phyloP scores from a whole-genome alignment of 768 basidiomycete species.

The Multifurca ochricompacta region DNA sequence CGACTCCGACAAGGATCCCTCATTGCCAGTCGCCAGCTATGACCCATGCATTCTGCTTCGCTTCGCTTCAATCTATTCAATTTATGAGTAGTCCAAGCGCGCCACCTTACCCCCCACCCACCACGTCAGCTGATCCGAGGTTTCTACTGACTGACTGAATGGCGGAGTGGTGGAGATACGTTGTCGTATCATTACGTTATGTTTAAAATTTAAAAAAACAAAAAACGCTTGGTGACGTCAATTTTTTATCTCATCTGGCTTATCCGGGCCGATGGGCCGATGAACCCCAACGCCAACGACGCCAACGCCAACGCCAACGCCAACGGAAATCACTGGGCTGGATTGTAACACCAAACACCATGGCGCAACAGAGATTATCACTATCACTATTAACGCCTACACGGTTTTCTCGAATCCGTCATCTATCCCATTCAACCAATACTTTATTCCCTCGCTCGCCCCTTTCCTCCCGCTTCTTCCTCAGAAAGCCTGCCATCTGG shows the following conservation, averaged over 20 bases:
- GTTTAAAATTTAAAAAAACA: background rate
- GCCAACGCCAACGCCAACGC: too few relatives aligned
- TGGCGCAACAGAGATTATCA: conserved; percentile 27
- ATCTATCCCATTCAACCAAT: conserved; percentile 24
- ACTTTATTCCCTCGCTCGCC: conserved; percentile 30
- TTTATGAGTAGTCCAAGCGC: background rate
- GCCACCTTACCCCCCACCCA: background rate
- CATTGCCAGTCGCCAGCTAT: background rate
- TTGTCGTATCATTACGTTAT: conserved; percentile 1
- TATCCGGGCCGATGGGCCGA: too few relatives aligned
- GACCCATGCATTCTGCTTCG: background rate
- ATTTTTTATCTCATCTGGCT: too few relatives aligned
- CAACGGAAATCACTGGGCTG: too few relatives aligned
- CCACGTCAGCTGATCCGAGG: conserved; percentile 13
- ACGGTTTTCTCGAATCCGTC: conserved; percentile 20
- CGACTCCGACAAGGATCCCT: background rate
- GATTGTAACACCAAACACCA: conserved; percentile 1
- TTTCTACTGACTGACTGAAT: conserved; percentile 1
- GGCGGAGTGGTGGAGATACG: too few relatives aligned
- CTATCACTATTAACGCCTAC: conserved; percentile 15
- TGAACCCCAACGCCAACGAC: too few relatives aligned
- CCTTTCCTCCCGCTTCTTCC: conserved; percentile 25
- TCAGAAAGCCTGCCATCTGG: conserved; percentile 37
- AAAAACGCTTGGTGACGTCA: background rate
- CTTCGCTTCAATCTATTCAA: background rate